Evolutionary conservation across 148 eudicot species (phyloP).

Genomic region (Nepenthes mirabilis): DNA sequence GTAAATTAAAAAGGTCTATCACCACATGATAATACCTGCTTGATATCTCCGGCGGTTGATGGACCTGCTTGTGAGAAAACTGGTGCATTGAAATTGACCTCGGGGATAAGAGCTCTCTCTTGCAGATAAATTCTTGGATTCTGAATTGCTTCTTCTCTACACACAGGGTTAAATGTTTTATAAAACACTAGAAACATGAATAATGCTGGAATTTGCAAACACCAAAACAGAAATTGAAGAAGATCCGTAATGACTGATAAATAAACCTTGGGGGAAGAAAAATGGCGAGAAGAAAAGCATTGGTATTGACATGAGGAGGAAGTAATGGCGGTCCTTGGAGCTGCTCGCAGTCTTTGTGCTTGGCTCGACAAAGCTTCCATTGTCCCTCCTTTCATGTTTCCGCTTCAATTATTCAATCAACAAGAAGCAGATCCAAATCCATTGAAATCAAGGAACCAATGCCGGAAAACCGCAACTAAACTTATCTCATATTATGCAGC

Average conservation of each 20-base stretch:
- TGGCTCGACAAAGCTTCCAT: conserved; percentile 13
- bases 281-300: conserved; percentile 5
- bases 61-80: conserved; percentile 17
- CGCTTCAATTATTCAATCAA: too few relatives aligned
- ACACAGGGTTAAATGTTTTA: conserved; percentile 1
- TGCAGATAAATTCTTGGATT: conserved; percentile 18
- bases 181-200: neutral
- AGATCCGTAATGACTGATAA: neutral
- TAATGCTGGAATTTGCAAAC: neutral
- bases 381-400: neutral
- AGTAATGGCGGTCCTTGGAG: conserved; percentile 9
- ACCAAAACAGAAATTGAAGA: neutral
- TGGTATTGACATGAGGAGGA: neutral
- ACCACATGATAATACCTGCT: conserved; percentile 19
- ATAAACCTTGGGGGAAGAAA: conserved; percentile 28
- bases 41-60: conserved; percentile 7
- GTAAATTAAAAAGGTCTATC: neutral
- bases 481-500: too few relatives aligned
- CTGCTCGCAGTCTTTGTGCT: conserved; percentile 1
- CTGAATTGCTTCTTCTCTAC: conserved; percentile 18
- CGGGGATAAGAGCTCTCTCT: conserved; percentile 33
- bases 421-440: too few relatives aligned
- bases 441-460: too few relatives aligned
- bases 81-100: conserved; percentile 32
- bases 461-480: too few relatives aligned